These are phyloP conservation scores for Chimonanthus salicifolius DNA, from an alignment of 164 flowering plant species.

Conservation along the genomic window DNA sequence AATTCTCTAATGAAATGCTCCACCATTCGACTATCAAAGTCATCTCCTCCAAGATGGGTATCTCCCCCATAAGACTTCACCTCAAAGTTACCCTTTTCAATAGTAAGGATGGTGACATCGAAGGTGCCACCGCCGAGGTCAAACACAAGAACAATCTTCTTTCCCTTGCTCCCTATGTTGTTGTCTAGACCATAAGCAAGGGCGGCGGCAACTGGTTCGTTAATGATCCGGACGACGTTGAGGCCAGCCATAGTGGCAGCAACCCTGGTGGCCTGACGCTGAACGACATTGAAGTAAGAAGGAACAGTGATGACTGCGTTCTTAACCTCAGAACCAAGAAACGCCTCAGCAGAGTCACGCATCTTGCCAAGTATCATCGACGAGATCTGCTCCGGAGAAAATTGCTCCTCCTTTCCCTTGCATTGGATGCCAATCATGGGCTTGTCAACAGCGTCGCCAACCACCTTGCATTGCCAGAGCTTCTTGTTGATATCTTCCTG, in stretches of 20 bases:
- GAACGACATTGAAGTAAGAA: slow-evolving; percentile 59
- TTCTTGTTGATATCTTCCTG: background rate
- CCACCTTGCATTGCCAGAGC: background rate
- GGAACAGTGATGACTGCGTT: slow-evolving; percentile 18
- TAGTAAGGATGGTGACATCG: slow-evolving; percentile 23
- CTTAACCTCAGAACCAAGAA: background rate
- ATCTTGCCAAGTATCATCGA: too few species aligned
- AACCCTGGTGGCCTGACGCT: slow-evolving; percentile 18
- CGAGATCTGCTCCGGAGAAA: too few species aligned
- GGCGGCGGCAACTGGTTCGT: background rate
- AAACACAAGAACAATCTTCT: slow-evolving; percentile 7
- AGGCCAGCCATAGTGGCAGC: background rate
- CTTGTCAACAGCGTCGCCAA: background rate
- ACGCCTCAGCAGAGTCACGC: too few species aligned
- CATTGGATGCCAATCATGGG: background rate
- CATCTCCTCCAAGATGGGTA: too few species aligned
- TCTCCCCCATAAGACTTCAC: too few species aligned
- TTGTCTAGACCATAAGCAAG: slow-evolving; percentile 1
- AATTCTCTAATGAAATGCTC: too few species aligned
- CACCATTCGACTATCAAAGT: too few species aligned
- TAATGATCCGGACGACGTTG: background rate
- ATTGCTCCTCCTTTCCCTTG: too few species aligned
- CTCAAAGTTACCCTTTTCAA: too few species aligned
- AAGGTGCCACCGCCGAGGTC: too few species aligned
- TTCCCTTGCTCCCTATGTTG: background rate